A percentile compares a stretch with the other conserved stretches of the same genome.
Conservation (phyloP, 129 eudicot species). For the Flaveria ramosissima region DNA sequence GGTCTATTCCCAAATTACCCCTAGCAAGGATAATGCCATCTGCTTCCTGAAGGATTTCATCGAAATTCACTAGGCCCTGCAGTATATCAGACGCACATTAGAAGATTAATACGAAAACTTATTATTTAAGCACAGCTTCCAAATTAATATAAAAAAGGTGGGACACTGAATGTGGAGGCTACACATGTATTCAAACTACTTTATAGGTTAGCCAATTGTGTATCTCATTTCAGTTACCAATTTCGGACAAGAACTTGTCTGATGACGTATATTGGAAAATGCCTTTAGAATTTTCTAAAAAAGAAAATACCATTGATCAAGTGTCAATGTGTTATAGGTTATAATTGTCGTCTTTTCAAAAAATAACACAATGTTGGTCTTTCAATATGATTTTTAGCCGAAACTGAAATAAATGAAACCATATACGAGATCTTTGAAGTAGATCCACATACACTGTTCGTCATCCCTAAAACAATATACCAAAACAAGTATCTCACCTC, state of each 20-base stretch:
- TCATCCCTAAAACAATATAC: not conserved
- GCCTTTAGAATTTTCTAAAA: not conserved
- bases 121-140: not conserved
- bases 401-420: not conserved
- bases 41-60: constrained; percentile 88
- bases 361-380: not conserved
- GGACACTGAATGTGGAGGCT: not conserved
- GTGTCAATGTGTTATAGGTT: not conserved
- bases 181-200: not conserved
- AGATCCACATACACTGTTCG: not conserved
- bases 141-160: not conserved
- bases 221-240: not conserved
- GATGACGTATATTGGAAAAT: not conserved
- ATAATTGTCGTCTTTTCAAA: not conserved
- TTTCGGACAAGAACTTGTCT: not conserved
- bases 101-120: not conserved
- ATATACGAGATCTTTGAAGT: constrained; percentile 1
- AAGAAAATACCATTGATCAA: not conserved
- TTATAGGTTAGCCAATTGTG: not conserved
- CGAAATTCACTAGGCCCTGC: constrained; percentile 76
- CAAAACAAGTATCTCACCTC: constrained; percentile 55
- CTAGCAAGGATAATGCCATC: constrained; percentile 89
- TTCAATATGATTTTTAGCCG: not conserved
- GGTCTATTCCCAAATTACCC: constrained; percentile 89
- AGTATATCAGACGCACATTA: constrained; percentile 6